Evolutionary conservation across 148 eudicot genomes (phyloP).

Genomic region (Pharnaceum exiguum): DNA sequence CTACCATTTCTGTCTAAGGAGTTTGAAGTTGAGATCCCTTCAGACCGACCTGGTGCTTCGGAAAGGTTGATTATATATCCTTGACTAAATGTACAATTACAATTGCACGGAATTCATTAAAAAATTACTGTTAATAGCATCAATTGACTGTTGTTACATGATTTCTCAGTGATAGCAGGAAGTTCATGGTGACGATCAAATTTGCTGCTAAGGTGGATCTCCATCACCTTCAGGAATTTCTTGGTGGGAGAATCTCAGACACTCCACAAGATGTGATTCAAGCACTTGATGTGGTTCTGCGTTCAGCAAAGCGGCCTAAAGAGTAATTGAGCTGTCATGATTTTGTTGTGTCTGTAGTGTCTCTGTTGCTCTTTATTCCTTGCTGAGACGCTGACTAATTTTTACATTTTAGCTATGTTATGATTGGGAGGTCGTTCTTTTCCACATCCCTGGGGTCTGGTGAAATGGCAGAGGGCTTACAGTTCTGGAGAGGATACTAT

Average conservation of each 20-base stretch:
- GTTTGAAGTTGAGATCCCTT: conserved; percentile 41
- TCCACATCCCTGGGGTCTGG: conserved; percentile 24
- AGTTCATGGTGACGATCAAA: conserved; percentile 53
- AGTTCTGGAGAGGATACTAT: conserved; percentile 79
- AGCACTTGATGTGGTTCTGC: conserved; percentile 67
- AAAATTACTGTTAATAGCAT: neutral
- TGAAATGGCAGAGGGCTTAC: conserved; percentile 49
- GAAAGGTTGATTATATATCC: conserved; percentile 16
- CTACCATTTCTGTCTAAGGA: conserved; percentile 61
- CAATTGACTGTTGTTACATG: neutral
- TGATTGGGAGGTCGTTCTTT: conserved; percentile 75
- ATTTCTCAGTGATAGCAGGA: conserved; percentile 41
- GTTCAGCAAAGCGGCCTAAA: conserved; percentile 28
- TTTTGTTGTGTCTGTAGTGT: neutral
- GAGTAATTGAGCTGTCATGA: conserved; percentile 14
- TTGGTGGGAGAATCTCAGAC: conserved; percentile 36
- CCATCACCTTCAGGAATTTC: conserved; percentile 41
- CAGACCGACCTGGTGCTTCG: conserved; percentile 14
- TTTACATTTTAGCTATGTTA: conserved; percentile 33
- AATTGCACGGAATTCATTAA: neutral
- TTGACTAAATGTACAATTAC: neutral
- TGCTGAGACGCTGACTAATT: neutral
- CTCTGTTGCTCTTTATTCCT: neutral
- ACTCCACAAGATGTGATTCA: conserved; percentile 71
- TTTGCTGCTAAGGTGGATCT: conserved; percentile 46